Base-by-base conservation (phyloP, 163 green algal species). In the Trebouxia gelatinosa region DNA sequence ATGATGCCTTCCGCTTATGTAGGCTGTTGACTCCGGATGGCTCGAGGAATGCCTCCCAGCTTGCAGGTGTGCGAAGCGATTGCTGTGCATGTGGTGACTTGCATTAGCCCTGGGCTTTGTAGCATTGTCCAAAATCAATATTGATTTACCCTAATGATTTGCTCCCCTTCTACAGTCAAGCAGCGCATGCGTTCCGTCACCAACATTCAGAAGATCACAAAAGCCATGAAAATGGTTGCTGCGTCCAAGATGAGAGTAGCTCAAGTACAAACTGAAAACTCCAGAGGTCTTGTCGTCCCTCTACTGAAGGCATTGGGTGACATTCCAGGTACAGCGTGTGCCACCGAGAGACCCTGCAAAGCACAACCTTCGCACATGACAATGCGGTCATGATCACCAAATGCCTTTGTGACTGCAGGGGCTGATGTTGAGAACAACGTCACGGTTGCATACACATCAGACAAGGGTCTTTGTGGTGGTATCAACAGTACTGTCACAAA, bases 211-310 rank as follows among this genome's bases (percentile, higher is more conserved):
- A 99, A 99, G 86, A 99, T 99, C 87, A 99, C 96, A 23, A 97
- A 95, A 80, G 96, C 96, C 82, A 99, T 99, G 96, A 99, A 99
- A 87, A 98, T 99, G 94, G 96, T 99, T 84, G 96, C 96, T 37
- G 96, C 96, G n/a, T 97, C 93, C n/a, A 98, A 98, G 85, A 97
- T 99, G 92, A 87, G 92, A 46, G 90, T 88, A 29, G 96, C 95
- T 23, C 93, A 98, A 86, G 78, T 78, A 0, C 87, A 88, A 50
- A 92, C 92, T n/a, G 87, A 96, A 78, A 86, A 94, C 58, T 95
- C 93, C 1, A 88, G 94, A 4, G 94, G 93, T 61, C 91, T 98
- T 23, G 88, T 93, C 21, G 68, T 90, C 67, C 96, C 96, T 0
- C 91, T 98, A 29, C 39, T 95, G 6, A 88, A 85, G 9, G 81